Conservation (phyloP, 495 filamentous ascomycete genomes). For the Penicillium diatomitis region DNA sequence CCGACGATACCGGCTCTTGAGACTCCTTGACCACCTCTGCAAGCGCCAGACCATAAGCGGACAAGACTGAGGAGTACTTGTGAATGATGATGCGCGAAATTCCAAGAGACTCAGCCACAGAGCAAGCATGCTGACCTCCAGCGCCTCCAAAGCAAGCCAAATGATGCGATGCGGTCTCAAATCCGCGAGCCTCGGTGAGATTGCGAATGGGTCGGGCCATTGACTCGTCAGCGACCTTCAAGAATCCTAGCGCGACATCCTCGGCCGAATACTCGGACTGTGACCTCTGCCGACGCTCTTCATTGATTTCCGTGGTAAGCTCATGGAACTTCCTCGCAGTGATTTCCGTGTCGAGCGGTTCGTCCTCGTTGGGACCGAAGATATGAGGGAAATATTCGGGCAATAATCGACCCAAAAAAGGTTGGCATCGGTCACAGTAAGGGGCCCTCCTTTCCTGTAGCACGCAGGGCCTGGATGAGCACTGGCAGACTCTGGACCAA, state of each 20-base stretch:
- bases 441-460: constrained; percentile 86
- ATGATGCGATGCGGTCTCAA: constrained; percentile 41
- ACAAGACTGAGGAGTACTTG: constrained; percentile 43
- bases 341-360: constrained; percentile 70
- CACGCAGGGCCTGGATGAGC: constrained; percentile 92
- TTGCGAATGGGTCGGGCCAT: constrained; percentile 48
- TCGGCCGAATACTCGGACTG: constrained; percentile 70
- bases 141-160: constrained; percentile 48
- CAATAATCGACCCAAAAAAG: constrained; percentile 77
- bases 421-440: constrained; percentile 93
- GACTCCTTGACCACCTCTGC: constrained; percentile 45
- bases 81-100: constrained; percentile 47
- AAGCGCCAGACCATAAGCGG: constrained; percentile 45
- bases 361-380: constrained; percentile 85
- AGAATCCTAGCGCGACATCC: constrained; percentile 66
- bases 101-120: constrained; percentile 40
- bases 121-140: constrained; percentile 46
- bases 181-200: constrained; percentile 43
- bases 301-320: constrained; percentile 69
- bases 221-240: constrained; percentile 46
- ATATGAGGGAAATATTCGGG: constrained; percentile 98
- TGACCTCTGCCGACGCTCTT: constrained; percentile 40
- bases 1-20: constrained; percentile 38
- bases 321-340: constrained; percentile 70
- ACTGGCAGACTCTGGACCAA: constrained; percentile 87